Evolutionary conservation across 768 basidiomycete species (phyloP), one percentile per base, ranked within the genome.

Genomic region (Porphyrellus cyaneotinctus): DNA sequence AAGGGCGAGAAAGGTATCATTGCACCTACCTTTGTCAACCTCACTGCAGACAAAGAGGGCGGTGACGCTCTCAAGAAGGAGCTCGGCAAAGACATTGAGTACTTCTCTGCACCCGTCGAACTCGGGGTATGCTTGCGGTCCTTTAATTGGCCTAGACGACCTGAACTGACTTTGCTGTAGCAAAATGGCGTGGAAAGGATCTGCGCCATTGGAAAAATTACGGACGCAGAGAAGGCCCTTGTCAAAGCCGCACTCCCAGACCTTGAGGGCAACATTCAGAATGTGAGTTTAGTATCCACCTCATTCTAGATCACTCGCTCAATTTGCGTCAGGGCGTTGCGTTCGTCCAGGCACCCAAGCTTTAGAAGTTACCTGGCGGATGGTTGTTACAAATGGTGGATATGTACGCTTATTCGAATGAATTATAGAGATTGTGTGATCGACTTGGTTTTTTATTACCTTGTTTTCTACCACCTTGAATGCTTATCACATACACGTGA

Each of bases 1-100:
- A 86, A 85, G 54, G 93, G 94, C 60, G 91, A 94, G 77, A 88
- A 87, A 73, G 89, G 87, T 52, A 84, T 95, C 61, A 72, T 91
- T 49, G 80, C 84, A 1, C 94, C 93, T 4, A 88, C 84, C 56
- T 97, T 86, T 63, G 88, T 99, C 63, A 79, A 87, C 74, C 83
- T 87, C 61, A 72, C 71, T 50, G 85, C 90, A 36, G 89, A 92
- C 67, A 71, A 77, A 54, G 73, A 72, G 57, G 91, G 91, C 32
- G 85, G 81, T 33, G 78, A 80, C n/a, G 82, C 75, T n/a, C 74
- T 97, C 63, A 79, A 78, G 69, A 81, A 81, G 72, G 90, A 91
- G 68, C 79, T 97, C 52, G 89, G 85, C 14, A 66, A 75, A 55
- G 79, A 86, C 13, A 68, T 95, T 35, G 86, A 87, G 43, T 98